These are phyloP conservation scores for Rhizopus arrhizus DNA, from an alignment of 371 early-diverging fungal species.

Conservation along the genomic window DNA sequence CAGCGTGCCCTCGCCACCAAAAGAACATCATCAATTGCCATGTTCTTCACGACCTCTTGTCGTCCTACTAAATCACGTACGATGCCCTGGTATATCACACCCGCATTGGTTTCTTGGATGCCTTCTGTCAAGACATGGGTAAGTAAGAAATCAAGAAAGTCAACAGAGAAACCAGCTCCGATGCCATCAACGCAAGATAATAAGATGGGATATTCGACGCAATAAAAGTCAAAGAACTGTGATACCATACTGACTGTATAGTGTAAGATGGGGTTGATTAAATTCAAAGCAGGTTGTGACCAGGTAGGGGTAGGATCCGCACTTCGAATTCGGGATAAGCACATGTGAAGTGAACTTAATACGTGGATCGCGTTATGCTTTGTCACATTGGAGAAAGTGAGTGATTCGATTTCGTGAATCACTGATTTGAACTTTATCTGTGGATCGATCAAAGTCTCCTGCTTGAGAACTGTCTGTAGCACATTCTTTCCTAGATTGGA, in stretches of 20 bases:
- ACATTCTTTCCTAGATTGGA: slow-evolving; percentile 9
- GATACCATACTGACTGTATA: slow-evolving; percentile 43
- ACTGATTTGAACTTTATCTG: slow-evolving; percentile 10
- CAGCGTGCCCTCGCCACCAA: slow-evolving; percentile 36
- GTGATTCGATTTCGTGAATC: slow-evolving; percentile 27
- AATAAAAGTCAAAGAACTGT: slow-evolving; percentile 47
- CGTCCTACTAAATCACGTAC: slow-evolving; percentile 47
- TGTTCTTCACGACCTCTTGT: slow-evolving; percentile 47
- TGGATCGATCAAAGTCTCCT: slow-evolving; percentile 19
- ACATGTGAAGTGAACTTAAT: slow-evolving; percentile 46
- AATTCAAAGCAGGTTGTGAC: slow-evolving; percentile 37
- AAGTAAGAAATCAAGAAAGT: slow-evolving; percentile 50
- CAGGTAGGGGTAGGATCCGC: slow-evolving; percentile 47
- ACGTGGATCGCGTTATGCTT: slow-evolving; percentile 50
- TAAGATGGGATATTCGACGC: slow-evolving; percentile 52
- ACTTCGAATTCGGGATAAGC: slow-evolving; percentile 42
- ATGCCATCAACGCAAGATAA: slow-evolving; percentile 54
- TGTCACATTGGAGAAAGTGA: slow-evolving; percentile 35
- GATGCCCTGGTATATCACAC: slow-evolving; percentile 51
- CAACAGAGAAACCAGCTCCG: slow-evolving; percentile 46
- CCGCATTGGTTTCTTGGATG: slow-evolving; percentile 41
- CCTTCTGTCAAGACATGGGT: slow-evolving; percentile 43
- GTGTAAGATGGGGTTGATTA: slow-evolving; percentile 39
- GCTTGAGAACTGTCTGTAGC: slow-evolving; percentile 8
- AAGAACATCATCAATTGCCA: slow-evolving; percentile 46